Evolutionary conservation across 352 stramenopile species (phyloP).

Genomic region (Phytopythium mirpurense): DNA sequence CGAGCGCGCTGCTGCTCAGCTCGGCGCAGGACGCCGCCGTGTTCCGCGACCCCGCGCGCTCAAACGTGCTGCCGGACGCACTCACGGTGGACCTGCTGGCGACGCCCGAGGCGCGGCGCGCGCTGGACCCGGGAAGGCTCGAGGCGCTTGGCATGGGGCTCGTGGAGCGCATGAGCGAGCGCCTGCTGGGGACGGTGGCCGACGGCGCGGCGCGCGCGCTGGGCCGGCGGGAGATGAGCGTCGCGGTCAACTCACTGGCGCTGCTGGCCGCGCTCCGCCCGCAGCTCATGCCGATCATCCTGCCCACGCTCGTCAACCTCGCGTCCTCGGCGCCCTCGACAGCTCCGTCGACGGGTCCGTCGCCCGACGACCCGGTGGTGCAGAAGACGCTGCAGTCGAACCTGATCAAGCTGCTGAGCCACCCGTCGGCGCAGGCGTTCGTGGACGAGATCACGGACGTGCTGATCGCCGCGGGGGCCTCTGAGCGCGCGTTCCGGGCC

Average conservation of each 20-base stretch:
- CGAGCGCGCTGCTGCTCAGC: conserved; percentile 46
- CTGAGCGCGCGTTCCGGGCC: conserved; percentile 66
- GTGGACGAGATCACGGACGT: conserved; percentile 69
- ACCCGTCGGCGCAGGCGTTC: conserved; percentile 48
- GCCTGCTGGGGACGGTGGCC: conserved; percentile 16
- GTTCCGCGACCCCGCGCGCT: conserved; percentile 67
- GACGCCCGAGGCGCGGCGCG: conserved; percentile 11
- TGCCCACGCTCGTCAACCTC: conserved; percentile 42
- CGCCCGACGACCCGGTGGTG: conserved; percentile 29
- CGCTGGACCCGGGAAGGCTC: conserved; percentile 31
- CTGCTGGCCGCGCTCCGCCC: conserved; percentile 54
- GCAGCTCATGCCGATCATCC: conserved; percentile 46
- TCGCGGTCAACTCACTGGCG: conserved; percentile 65
- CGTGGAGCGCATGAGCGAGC: conserved; percentile 34
- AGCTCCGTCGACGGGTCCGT: conserved; percentile 9
- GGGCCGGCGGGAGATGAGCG: conserved; percentile 44
- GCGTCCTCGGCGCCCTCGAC: conserved; percentile 21
- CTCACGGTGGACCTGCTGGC: conserved; percentile 51
- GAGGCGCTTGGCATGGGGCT: conserved; percentile 34
- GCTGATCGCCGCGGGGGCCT: conserved; percentile 64
- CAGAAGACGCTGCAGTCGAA: conserved; percentile 65
- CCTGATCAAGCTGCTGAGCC: conserved; percentile 63
- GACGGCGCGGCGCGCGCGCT: conserved; percentile 16
- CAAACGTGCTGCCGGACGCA: conserved; percentile 66
- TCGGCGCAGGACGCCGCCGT: conserved; percentile 46